These are phyloP conservation scores for Candida sithepensis DNA, from an alignment of 805 yeast species.

Conservation along the genomic window DNA sequence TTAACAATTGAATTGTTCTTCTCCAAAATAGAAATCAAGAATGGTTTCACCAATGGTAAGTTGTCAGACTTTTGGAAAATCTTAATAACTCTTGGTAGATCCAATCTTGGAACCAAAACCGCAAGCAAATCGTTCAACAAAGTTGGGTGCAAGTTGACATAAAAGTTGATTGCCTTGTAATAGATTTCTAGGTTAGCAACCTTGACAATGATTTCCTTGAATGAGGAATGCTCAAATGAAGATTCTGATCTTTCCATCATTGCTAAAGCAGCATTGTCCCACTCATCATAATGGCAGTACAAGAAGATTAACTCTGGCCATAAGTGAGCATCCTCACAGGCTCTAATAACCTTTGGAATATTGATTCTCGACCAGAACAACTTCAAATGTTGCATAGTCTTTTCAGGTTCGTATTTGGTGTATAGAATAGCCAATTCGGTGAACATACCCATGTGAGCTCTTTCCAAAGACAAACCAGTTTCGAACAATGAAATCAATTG, in stretches of 20 bases:
- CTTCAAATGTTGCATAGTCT: slow-evolving; percentile 93
- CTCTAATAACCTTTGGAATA: slow-evolving; percentile 94
- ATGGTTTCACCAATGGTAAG: slow-evolving; percentile 93
- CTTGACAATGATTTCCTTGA: slow-evolving; percentile 92
- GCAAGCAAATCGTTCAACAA: slow-evolving; percentile 81
- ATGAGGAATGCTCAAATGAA: slow-evolving; percentile 89
- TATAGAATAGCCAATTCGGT: slow-evolving; percentile 91
- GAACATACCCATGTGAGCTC: slow-evolving; percentile 99
- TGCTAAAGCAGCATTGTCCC: slow-evolving; percentile 97
- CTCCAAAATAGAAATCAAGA: slow-evolving; percentile 83
- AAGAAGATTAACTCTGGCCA: slow-evolving; percentile 96
- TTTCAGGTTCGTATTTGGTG: slow-evolving; percentile 84
- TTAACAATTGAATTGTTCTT: slow-evolving; percentile 90
- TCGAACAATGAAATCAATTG: slow-evolving; percentile 91
- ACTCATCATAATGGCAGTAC: slow-evolving; percentile 97
- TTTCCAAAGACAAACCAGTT: slow-evolving; percentile 92
- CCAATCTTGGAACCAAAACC: slow-evolving; percentile 83
- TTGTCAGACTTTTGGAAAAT: slow-evolving; percentile 94
- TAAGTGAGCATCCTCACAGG: slow-evolving; percentile 88
- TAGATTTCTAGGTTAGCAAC: slow-evolving; percentile 95
- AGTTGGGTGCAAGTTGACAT: slow-evolving; percentile 88
- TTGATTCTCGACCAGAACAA: slow-evolving; percentile 97
- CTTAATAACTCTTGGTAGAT: slow-evolving; percentile 90
- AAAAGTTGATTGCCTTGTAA: slow-evolving; percentile 95
- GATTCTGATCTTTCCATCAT: slow-evolving; percentile 94